These are phyloP conservation scores for Suillus americanus DNA, from an alignment of 768 basidiomycete genomes.

Conservation along the genomic window DNA sequence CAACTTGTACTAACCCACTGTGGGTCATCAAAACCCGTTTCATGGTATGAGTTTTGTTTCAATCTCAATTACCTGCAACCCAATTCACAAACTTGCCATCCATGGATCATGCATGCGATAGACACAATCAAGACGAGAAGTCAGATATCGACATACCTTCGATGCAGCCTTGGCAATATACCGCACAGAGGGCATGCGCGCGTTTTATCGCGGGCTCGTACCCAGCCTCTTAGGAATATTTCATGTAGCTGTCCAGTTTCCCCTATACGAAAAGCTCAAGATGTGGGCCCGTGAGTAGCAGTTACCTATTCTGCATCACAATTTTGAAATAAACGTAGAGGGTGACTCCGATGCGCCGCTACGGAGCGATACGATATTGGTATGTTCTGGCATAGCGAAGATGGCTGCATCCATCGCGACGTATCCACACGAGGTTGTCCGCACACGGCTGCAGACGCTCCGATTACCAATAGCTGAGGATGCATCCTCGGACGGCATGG, in stretches of 20 bases:
- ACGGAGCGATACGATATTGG: constrained; percentile 59
- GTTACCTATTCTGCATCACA: constrained; percentile 12
- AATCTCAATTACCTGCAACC: constrained; percentile 4
- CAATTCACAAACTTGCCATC: constrained; percentile 13
- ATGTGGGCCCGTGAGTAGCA: constrained; percentile 71
- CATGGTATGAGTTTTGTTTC: constrained; percentile 64
- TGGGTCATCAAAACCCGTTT: constrained; percentile 99
- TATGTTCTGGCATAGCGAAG: constrained; percentile 91
- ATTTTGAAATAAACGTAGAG: constrained; percentile 20
- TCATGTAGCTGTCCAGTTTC: constrained; percentile 98
- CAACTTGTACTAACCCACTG: constrained; percentile 90
- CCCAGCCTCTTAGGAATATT: constrained; percentile 92
- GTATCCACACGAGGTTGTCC: constrained; percentile 97
- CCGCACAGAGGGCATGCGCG: constrained; percentile 77
- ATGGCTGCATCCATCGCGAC: constrained; percentile 95
- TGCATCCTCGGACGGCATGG: constrained; percentile 60
- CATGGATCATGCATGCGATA: constrained; percentile 27
- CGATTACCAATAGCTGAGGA: constrained; percentile 62
- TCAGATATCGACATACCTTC: constrained; percentile 82
- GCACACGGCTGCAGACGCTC: constrained; percentile 95
- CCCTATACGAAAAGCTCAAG: constrained; percentile 93
- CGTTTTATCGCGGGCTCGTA: constrained; percentile 92
- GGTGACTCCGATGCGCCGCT: constrained; percentile 30
- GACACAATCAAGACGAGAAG: constrained; percentile 83
- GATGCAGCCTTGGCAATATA: constrained; percentile 92